These are phyloP conservation scores for Omphalotus olearius DNA, from an alignment of 1,284 basidiomycete species.

Conservation along the genomic window DNA sequence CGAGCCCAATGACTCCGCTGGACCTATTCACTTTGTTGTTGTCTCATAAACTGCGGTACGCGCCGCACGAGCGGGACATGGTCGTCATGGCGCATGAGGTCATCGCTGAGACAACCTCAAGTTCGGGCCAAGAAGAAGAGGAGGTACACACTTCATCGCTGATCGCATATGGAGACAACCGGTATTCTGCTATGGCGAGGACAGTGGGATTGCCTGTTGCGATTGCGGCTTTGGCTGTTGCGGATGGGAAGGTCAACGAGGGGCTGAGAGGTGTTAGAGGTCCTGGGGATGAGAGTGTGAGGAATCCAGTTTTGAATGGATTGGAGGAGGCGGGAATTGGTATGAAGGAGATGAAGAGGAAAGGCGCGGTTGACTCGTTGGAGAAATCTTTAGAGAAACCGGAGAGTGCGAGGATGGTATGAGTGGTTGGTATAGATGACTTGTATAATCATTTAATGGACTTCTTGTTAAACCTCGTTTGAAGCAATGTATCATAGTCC, in stretches of 20 bases:
- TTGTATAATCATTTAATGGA: too few species aligned
- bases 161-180: slow-evolving; percentile 64
- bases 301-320: slow-evolving; percentile 54
- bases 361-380: slow-evolving; percentile 1
- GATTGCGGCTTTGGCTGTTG: slow-evolving; percentile 68
- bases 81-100: slow-evolving; percentile 88
- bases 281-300: slow-evolving; percentile 60
- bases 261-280: slow-evolving; percentile 59
- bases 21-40: slow-evolving; percentile 80
- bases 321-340: slow-evolving; percentile 61
- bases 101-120: slow-evolving; percentile 32
- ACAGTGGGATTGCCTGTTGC: slow-evolving; percentile 87
- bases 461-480: too few species aligned
- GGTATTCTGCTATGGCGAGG: slow-evolving; percentile 81
- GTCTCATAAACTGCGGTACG: slow-evolving; percentile 72
- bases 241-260: slow-evolving; percentile 59
- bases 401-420: too few species aligned
- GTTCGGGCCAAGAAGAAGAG: slow-evolving; percentile 17
- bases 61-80: slow-evolving; percentile 75
- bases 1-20: slow-evolving; percentile 53
- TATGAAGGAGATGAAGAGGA: slow-evolving; percentile 53
- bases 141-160: slow-evolving; percentile 76
- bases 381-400: background rate
- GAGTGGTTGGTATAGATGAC: too few species aligned
- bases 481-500: too few species aligned